phyloP scores from a whole-genome alignment of 352 stramenopile genomes.

The Pythium angustatum region DNA sequence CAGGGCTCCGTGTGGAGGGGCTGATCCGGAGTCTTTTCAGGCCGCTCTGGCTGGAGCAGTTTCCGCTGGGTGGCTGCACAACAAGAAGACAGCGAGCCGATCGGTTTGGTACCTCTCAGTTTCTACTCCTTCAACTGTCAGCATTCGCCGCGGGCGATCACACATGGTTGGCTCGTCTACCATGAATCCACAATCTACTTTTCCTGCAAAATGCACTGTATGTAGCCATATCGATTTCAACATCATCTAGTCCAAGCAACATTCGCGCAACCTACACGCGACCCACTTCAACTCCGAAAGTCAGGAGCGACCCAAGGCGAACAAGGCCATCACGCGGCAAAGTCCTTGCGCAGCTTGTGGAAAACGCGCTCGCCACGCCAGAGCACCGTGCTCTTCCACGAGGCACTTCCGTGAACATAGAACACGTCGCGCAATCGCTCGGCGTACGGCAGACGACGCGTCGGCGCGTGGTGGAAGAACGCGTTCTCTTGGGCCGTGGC shows the following conservation, averaged over 20 bases:
- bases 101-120: too few species aligned
- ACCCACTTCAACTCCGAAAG: background rate
- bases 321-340: background rate
- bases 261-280: background rate
- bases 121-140: too few species aligned
- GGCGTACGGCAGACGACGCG: slow-evolving; percentile 51
- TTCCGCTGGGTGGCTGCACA: too few species aligned
- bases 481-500: slow-evolving; percentile 64
- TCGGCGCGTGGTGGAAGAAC: slow-evolving; percentile 48
- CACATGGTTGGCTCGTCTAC: background rate
- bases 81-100: too few species aligned
- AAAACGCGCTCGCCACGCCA: slow-evolving; percentile 52
- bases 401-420: slow-evolving; percentile 66
- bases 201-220: background rate
- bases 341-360: slow-evolving; percentile 34
- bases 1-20: too few species aligned
- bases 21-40: too few species aligned
- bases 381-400: slow-evolving; percentile 67
- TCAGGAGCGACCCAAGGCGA: too few species aligned
- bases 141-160: too few species aligned
- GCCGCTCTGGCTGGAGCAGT: too few species aligned
- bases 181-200: background rate
- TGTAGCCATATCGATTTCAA: background rate
- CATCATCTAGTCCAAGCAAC: background rate
- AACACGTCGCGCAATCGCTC: slow-evolving; percentile 75